phyloP scores from a whole-genome alignment of 2,329 filamentous ascomycete species.

The Penicillium verrucosum region DNA sequence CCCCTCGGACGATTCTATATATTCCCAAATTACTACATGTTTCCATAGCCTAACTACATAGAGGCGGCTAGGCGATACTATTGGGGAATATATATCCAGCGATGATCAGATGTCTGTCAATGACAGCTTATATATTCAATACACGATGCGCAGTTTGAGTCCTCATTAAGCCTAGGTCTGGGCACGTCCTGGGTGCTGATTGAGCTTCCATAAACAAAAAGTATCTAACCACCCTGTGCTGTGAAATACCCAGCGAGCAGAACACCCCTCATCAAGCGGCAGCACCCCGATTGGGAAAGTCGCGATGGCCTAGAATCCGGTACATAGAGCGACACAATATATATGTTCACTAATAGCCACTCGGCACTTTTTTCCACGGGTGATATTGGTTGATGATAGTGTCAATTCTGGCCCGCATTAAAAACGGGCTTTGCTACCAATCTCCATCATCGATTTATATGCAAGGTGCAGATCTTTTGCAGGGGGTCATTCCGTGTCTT shows the following conservation, averaged over 20 bases:
- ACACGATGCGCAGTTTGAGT: neutral
- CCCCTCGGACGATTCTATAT: neutral
- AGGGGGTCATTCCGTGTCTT: conserved; percentile 5
- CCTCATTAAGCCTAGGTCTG: neutral
- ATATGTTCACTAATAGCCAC: neutral
- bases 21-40: neutral
- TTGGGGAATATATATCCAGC: neutral
- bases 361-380: neutral
- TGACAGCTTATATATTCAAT: neutral
- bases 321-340: neutral
- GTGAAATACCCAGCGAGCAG: neutral
- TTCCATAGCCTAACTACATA: neutral
- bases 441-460: conserved; percentile 1
- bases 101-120: neutral
- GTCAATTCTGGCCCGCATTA: neutral
- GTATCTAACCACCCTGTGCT: neutral
- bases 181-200: too few species aligned
- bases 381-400: neutral
- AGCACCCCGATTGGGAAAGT: neutral
- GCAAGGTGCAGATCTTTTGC: conserved; percentile 4
- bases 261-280: neutral
- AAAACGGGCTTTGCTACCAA: conserved; percentile 2
- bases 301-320: neutral
- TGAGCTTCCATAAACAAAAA: too few species aligned
- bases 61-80: neutral